Evolutionary conservation across 179 eudicot genomes (phyloP), one percentile per base, ranked within the genome.

Genomic region (Silene noctiflora): DNA sequence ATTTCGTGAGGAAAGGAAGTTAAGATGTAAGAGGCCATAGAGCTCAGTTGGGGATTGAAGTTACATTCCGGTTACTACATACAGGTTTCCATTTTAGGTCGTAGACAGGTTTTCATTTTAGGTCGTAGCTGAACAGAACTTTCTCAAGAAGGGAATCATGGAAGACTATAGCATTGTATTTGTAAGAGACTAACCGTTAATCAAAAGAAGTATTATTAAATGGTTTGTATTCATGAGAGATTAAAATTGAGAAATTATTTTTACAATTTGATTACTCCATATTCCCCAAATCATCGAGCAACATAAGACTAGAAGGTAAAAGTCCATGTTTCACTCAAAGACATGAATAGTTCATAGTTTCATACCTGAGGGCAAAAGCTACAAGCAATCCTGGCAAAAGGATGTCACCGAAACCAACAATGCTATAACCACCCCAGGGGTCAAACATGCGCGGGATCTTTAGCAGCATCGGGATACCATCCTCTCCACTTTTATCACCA

Each of bases 351-450:
- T 51, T 51, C 19, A 16, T 51, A 51, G 44, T 12, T 42, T 69
- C 73, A 12, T 56, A 91, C 94, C 94, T 86, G n/a, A 91, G 90
- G 60, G 92, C 86, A 79, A 93, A 93, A 48, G 94, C 89, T n/a
- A 91, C 79, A 10, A 91, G 79, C 66, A 93, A 80, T 69, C 98
- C 98, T 9, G 96, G 96, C 79, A 91, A 82, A 31, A 91, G 88
- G 72, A 93, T 93, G 79, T 89, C 94, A 66, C 96, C 96, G 71
- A 92, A 93, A 60, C 98, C 98, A 11, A 93, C 85, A 81, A 93
- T 91, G 82, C 96, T 93, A 81, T 85, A 91, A 66, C 97, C 96
- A 61, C 96, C 97, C 97, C 97, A 92, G 4, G 92, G 96, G 82
- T 92, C 97, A 78, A 88, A 88, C 82, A 91, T 83, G 62, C 97